Evolutionary conservation across 139 green algal species (phyloP).

Genomic region (Chloropicon primus): DNA sequence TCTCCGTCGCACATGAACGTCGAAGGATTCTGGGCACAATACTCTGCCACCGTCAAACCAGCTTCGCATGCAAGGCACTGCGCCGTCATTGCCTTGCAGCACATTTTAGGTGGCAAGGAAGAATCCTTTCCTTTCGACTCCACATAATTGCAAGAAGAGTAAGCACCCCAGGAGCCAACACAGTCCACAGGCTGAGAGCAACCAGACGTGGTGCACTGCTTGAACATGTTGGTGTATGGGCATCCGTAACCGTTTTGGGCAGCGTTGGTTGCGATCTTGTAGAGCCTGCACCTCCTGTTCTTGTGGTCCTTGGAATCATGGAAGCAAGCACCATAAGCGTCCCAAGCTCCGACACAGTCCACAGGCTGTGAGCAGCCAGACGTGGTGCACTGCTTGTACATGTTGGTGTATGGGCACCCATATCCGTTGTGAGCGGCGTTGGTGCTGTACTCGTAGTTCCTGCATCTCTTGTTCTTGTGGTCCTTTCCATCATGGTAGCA

Average conservation of each 20-base stretch:
- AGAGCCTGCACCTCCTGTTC: neutral
- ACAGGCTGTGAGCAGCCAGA: neutral
- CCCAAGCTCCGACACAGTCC: neutral
- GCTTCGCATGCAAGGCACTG: neutral
- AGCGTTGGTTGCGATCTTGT: neutral
- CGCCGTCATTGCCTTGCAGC: neutral
- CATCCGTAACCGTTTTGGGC: neutral
- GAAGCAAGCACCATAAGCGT: neutral
- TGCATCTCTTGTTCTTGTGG: neutral
- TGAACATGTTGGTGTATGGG: neutral
- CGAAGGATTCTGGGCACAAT: neutral
- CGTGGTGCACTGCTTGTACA: neutral
- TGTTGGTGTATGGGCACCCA: neutral
- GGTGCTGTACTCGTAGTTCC: neutral
- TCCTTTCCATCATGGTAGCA: neutral
- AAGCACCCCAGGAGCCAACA: neutral
- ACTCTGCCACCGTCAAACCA: neutral
- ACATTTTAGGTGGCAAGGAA: neutral
- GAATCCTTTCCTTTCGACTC: too few species aligned
- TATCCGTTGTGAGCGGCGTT: neutral
- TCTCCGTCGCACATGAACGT: neutral
- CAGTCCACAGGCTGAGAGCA: neutral
- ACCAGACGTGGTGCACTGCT: neutral
- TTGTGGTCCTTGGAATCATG: neutral
- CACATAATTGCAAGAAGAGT: neutral